Percentiles rank a stretch among this genome's conserved stretches.
phyloP scores from a whole-genome alignment of 1,284 basidiomycete species.

The Cronartium quercuum region DNA sequence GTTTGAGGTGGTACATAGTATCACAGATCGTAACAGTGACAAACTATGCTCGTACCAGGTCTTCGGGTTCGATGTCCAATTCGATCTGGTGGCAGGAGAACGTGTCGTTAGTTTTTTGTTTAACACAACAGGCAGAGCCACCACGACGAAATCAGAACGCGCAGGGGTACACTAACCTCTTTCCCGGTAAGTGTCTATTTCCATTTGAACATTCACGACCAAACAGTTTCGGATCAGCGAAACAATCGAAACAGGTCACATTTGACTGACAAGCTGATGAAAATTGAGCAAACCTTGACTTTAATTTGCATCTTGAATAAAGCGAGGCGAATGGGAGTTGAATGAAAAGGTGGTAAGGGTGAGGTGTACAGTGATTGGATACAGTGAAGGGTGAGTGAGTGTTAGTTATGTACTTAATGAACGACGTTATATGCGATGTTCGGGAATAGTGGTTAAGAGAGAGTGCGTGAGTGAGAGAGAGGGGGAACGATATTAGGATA shows the following conservation, averaged over 20 bases:
- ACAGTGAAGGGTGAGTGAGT: not conserved
- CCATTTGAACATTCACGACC: not conserved
- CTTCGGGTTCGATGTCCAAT: conserved; percentile 35
- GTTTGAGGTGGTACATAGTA: not conserved
- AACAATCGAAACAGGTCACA: not conserved
- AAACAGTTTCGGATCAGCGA: not conserved
- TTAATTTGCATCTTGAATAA: conserved; percentile 29
- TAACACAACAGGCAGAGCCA: not conserved
- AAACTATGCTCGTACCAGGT: conserved; percentile 1
- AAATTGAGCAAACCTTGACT: conserved; percentile 16
- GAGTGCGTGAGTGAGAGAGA: no score
- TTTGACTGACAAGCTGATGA: not conserved
- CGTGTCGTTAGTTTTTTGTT: not conserved
- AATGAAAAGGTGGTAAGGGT: not conserved
- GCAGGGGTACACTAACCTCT: conserved; percentile 1
- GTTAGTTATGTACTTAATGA: not conserved
- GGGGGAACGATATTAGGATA: no score
- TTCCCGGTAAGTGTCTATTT: conserved; percentile 31
- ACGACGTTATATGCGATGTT: no score
- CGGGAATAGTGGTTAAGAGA: no score
- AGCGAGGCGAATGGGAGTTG: not conserved
- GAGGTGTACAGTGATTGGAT: not conserved
- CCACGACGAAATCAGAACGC: not conserved
- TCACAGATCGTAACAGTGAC: not conserved
- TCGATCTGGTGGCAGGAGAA: conserved; percentile 4